Evolutionary conservation across 768 basidiomycete species (phyloP), one percentile per base, ranked within the genome.

Genomic region (Multifurca ochricompacta): DNA sequence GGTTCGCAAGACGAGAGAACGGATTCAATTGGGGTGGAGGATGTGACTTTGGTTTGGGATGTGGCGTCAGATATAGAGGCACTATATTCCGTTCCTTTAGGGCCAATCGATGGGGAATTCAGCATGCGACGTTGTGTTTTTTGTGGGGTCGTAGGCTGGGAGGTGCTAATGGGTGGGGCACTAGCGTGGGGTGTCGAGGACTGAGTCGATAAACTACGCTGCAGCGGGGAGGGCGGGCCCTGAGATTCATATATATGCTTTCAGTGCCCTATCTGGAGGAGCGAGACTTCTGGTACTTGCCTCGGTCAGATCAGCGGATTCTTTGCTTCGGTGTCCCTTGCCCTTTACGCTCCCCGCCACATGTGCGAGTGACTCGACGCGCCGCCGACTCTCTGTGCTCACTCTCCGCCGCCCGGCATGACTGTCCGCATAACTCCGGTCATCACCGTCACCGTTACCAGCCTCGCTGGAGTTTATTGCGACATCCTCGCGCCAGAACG

Each of bases 1-100:
- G 86, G 85, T 54, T 79, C 73, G 64, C 85, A 87, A 4, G 82
- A 76, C 1, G 72, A 67, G 14, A 88, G 74, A 34, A 87, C 68
- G 1, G 70, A 65, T 54, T 82, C 79, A 19, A 87, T 62, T 16
- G 72, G 68, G 25, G 72, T 69, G 19, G 64, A 67, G 14, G 69
- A 73, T 6, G 75, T 69, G 16, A 74, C 68, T 42, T 64, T 66
- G 43, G 63, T 60, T 47, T 64, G 42, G n/a, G 59, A 37, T n/a
- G 57, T 47, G 13, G 37, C 37, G 11, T 57, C 56, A 6, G 59
- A 59, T 2, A 45, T 10, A 9, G 55, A 59, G 28, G 34, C 44
- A n/a, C 51, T 56, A 19, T 59, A 60, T 30, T 58, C 59, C 13
- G 48, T 36, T 35, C 21, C 40, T 49, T 36, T 49, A 27, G 56